phyloP scores from a whole-genome alignment of 768 basidiomycete genomes.

The Dacryopinax spathularia region DNA sequence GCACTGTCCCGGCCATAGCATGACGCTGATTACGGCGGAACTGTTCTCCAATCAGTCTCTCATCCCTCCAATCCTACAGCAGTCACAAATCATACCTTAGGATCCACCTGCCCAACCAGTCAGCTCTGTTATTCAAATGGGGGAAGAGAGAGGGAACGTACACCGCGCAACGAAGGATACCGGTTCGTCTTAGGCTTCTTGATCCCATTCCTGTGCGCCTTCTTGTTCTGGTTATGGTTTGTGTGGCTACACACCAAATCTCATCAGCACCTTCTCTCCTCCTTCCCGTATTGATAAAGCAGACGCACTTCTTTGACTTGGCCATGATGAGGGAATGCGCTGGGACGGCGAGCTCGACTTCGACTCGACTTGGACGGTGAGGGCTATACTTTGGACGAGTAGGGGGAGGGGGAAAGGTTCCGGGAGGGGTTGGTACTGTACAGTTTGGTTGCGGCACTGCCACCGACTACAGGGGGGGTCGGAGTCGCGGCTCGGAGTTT shows the following conservation, averaged over 20 bases:
- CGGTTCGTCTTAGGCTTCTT: conserved; percentile 61
- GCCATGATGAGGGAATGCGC: conserved; percentile 43
- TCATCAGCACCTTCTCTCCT: conserved; percentile 10
- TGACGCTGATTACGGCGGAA: conserved; percentile 72
- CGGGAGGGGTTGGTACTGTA: not conserved
- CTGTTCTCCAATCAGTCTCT: conserved; percentile 28
- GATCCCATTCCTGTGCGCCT: conserved; percentile 97
- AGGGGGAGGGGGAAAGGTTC: not conserved
- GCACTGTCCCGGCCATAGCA: conserved; percentile 61
- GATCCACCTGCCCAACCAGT: conserved; percentile 43
- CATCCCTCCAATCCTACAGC: conserved; percentile 6
- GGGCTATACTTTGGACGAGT: not conserved
- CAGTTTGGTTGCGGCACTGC: not conserved
- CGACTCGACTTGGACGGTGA: too few relatives aligned
- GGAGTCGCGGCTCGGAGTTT: too few relatives aligned
- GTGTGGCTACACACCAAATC: conserved; percentile 47
- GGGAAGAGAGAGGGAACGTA: conserved; percentile 33
- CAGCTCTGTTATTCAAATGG: not conserved
- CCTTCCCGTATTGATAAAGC: not conserved
- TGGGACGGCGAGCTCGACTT: not conserved
- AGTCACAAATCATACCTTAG: conserved; percentile 43
- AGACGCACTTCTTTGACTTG: conserved; percentile 90
- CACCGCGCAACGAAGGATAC: conserved; percentile 78
- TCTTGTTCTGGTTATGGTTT: conserved; percentile 92
- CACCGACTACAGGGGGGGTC: too few relatives aligned